Evolutionary conservation across 2,329 filamentous ascomycete genomes (phyloP).

Genomic region (Huntiella decipiens): DNA sequence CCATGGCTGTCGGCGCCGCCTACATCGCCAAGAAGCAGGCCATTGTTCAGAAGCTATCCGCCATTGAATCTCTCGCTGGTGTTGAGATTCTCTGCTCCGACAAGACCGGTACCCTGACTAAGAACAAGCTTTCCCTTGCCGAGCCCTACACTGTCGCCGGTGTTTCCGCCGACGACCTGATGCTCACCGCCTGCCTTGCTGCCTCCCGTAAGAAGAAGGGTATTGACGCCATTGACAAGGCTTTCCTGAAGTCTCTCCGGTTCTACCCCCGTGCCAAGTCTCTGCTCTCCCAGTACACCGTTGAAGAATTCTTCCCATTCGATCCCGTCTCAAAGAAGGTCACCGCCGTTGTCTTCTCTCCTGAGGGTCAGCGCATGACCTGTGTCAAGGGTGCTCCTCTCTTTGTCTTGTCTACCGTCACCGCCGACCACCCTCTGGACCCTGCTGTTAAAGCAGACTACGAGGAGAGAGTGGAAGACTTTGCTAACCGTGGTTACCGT

Average conservation of each 20-base stretch:
- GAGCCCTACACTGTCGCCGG: conserved; percentile 71
- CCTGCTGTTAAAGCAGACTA: conserved; percentile 63
- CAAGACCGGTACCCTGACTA: too few species aligned
- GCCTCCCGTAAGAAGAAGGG: too few species aligned
- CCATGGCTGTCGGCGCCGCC: conserved; percentile 82
- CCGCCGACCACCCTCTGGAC: conserved; percentile 64
- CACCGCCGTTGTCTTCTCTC: conserved; percentile 63
- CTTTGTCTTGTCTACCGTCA: conserved; percentile 71
- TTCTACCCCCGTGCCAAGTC: conserved; percentile 68
- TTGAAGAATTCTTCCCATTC: conserved; percentile 32
- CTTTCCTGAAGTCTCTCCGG: conserved; percentile 59
- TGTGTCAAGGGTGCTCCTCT: conserved; percentile 86
- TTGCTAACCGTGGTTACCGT: conserved; percentile 82
- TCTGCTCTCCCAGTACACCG: conserved; percentile 66
- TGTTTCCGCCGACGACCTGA: conserved; percentile 71
- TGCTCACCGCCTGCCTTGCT: conserved; percentile 60
- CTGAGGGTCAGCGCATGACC: conserved; percentile 63
- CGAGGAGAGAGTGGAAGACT: conserved; percentile 84
- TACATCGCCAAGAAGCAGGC: too few species aligned
- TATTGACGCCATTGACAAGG: too few species aligned
- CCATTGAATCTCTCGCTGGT: too few species aligned
- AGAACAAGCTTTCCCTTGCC: conserved; percentile 36
- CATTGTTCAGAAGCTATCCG: too few species aligned
- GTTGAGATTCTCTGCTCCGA: too few species aligned
- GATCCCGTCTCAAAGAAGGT: conserved; percentile 80